Conservation (phyloP, 2,329 filamentous ascomycete genomes). For the Ophiostoma himal-ulmi region DNA sequence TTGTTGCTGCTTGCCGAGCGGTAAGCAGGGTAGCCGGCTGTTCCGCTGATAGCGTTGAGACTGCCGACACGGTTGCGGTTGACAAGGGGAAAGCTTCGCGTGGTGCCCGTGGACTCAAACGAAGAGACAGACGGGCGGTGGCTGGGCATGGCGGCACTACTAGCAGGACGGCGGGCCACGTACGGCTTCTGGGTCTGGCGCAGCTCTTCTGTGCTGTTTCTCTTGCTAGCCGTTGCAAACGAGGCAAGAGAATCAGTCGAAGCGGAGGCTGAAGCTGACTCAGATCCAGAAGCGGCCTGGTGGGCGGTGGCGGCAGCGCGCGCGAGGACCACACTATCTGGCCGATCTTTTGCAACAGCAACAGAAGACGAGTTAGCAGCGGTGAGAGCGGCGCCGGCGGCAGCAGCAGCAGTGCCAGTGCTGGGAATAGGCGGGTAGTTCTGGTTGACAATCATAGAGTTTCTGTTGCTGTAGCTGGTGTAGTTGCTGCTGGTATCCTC, state of each 20-base stretch:
- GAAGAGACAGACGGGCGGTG: conserved; percentile 55
- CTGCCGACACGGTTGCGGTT: conserved; percentile 25
- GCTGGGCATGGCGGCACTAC: conserved; percentile 34
- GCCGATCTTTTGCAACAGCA: conserved; percentile 11
- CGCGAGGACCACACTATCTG: background rate
- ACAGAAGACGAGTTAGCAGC: background rate
- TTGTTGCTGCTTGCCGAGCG: conserved; percentile 35
- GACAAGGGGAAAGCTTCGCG: conserved; percentile 57
- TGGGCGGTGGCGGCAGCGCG: background rate
- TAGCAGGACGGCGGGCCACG: conserved; percentile 39
- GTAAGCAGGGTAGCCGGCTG: conserved; percentile 33
- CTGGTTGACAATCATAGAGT: background rate
- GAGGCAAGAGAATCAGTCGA: background rate
- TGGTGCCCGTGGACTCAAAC: conserved; percentile 53
- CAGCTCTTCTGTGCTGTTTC: conserved; percentile 24
- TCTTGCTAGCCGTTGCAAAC: conserved; percentile 1
- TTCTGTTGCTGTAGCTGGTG: conserved; percentile 12
- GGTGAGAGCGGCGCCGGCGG: background rate
- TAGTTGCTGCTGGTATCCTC: conserved; percentile 14
- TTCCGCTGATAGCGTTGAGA: conserved; percentile 10
- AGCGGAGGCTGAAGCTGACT: background rate
- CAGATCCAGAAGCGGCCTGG: background rate
- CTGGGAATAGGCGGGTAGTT: conserved; percentile 2
- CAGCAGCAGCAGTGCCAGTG: background rate
- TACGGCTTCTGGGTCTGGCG: conserved; percentile 22